Evolutionary conservation across 202 grass and related monocot genomes (phyloP), one percentile per base, ranked within the genome.

Genomic region (Hordeum pubiflorum): DNA sequence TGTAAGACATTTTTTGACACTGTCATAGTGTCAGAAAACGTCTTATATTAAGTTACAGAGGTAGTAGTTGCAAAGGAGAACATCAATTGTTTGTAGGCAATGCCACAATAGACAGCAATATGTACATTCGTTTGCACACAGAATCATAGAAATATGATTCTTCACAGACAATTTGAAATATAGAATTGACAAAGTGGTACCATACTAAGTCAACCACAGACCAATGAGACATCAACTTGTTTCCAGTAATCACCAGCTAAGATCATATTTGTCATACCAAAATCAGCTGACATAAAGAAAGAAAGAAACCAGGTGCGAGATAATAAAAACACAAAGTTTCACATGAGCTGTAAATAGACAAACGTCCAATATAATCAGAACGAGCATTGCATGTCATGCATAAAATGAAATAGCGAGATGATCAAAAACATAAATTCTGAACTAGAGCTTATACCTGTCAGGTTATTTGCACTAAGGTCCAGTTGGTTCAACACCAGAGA

Each of bases 401-500:
- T 60, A 2, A 63, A 10, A 41, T 11, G 3, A 13, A 77, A 78
- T 11, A 67, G 52, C 14, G 9, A 32, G 23, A 24, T 4, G 36
- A 50, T 0, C 43, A 60, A 77, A 88, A 62, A 18, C 36, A 37
- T 10, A 0, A 67, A 67, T 36, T 79, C 11, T 61, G 24, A 55
- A 57, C 37, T 79, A 61, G 12, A 58, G 38, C 29, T 63, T 39
- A 76, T 83, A 99, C 96, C 96, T 85, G 96, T 91, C 44, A 99
- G 85, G 23, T 99, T 93, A 81, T 99, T 99, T 78, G 87, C 85
- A 81, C 96, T 96, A 23, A 99, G 81, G 89, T 99, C 96, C 72
- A 99, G 87, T 74, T 99, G 89, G 3, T 54, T 93, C 66, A 99
- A 81, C 40, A 96, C 90, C 68, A 99, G 83, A 93, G 96, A 90